A percentile compares a stretch with the other conserved stretches of the same genome.
Evolutionary conservation across 306 rosid genomes (phyloP).

Genomic region (Fragaria nilgerrensis): DNA sequence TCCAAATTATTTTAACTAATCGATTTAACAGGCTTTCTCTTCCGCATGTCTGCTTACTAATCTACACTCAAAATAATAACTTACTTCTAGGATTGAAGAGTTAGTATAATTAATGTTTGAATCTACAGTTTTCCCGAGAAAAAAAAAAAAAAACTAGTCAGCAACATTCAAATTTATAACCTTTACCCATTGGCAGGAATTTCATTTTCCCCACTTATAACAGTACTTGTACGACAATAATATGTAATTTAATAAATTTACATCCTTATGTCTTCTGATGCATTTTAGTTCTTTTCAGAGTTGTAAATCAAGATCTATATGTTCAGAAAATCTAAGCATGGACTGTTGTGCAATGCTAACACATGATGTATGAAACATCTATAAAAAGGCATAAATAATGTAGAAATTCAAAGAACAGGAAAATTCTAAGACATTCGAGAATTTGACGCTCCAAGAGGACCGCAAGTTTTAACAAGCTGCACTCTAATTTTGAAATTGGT

Average conservation of each 20-base stretch:
- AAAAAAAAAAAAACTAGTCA: neutral
- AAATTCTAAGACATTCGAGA: neutral
- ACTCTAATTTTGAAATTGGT: constrained; percentile 5
- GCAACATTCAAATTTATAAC: too few species aligned
- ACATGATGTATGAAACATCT: neutral
- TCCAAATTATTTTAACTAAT: neutral
- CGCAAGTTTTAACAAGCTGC: neutral
- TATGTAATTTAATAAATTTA: too few species aligned
- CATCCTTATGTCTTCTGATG: neutral
- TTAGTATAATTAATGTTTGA: neutral
- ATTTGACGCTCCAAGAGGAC: neutral
- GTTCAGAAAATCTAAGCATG: too few species aligned
- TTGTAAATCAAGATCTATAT: neutral
- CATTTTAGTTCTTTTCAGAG: neutral
- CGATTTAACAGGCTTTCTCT: too few species aligned
- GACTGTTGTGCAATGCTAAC: neutral
- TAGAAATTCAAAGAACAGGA: neutral
- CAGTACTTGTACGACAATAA: too few species aligned
- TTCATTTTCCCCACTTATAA: too few species aligned
- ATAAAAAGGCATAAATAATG: neutral
- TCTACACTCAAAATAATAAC: neutral
- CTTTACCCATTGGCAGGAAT: too few species aligned
- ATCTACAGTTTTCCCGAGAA: neutral
- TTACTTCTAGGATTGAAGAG: neutral
- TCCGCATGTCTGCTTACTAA: neutral